Base-by-base conservation (phyloP, 2,329 filamentous ascomycete species). In the Colletotrichum spinosum region DNA sequence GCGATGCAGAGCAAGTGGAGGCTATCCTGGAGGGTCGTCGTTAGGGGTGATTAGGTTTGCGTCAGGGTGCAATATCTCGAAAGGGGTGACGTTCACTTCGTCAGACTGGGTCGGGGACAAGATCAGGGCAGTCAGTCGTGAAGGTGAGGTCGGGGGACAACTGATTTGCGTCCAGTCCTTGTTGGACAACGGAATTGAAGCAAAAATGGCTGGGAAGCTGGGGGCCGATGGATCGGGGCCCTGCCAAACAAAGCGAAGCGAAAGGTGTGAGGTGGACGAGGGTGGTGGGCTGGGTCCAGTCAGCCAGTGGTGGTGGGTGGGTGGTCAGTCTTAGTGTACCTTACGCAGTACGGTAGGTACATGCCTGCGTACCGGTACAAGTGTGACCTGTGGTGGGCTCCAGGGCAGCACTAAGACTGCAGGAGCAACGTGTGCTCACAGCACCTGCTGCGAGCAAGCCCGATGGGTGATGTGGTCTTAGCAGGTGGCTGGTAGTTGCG, bases 171-270 rank as follows among this genome's bases (percentile, higher is more conserved):
- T 61, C 25, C 25, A 25, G 25, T 25, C 42, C 42, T 54, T 66
- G 63, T 63, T 66, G 59, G 63, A 66, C 50, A 59, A 57, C 25
- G 25, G 25, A 25, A 25, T 41, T 52, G 59, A 57, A 63, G 63
- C 59, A 66, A 57, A 63, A 66, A 66, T 63, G 63, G 63, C 63
- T 66, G 63, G 63, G 63, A 66, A 66, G 63, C 63, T 62, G 58
- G 63, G 56, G 63, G 59, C 46, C 41, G 63, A 66, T 66, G 63
- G 58, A 57, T 62, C 52, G 59, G 48, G 63, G 25, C 25, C 49
- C 60, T 60, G 60, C 52, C 52, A 62, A 66, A 63, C 63, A 66
- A 63, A 63, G 63, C 63, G 53, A 66, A 25, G 25, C 25, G 25
- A 25, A 25, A 25, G 52, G 48, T 53, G 63, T 58, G 56, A 57